Base-by-base conservation (phyloP, 106 monocot species). In the Platanthera zijinensis region DNA sequence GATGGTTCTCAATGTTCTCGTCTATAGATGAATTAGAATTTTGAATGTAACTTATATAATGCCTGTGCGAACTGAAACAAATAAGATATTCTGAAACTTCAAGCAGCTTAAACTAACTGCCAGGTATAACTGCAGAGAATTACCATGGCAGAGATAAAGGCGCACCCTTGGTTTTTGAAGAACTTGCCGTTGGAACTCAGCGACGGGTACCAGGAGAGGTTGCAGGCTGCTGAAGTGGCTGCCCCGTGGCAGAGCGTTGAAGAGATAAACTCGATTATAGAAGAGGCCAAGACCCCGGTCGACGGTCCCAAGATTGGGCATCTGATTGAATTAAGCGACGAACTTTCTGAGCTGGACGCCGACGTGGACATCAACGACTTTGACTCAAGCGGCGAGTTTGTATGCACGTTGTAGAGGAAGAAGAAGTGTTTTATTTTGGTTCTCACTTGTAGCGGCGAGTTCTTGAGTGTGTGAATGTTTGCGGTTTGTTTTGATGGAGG, bases 331-430 rank as follows among this genome's bases (percentile, higher is more conserved):
- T 86, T 89, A 12, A 90, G 92, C 69, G 45, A 59, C 74, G 91
- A 91, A 10, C 79, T 88, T 4, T 88, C 88, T 30, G 86, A 87
- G 64, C 69, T 90, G 56, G 90, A 90, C 82, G 84, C 32, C 30
- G 88, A 88, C 75, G 45, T 86, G 53, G 95, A 95, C 10, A 52
- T 92, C 45, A 92, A 95, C 70, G 95, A 95, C 74, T 73, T 85
- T 48, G 96, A 90, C 32, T 68, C 82, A 0, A 96, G 96, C 48
- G 96, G 93, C 9, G 96, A 96, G 21, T 92, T 84, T 78, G 92
- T 61, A 57, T 61, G 59, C 9, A 2, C 21, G 5, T 5, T 61
- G 9, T 61, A 61, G 21, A 7, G 19, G n/a, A 5, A 8, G 19
- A n/a, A 57, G 21, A 61, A 21, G 59, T 19, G 18, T 9, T 61